Evolutionary conservation across 768 basidiomycete species (phyloP).

Genomic region (Pisolithus marmoratus): DNA sequence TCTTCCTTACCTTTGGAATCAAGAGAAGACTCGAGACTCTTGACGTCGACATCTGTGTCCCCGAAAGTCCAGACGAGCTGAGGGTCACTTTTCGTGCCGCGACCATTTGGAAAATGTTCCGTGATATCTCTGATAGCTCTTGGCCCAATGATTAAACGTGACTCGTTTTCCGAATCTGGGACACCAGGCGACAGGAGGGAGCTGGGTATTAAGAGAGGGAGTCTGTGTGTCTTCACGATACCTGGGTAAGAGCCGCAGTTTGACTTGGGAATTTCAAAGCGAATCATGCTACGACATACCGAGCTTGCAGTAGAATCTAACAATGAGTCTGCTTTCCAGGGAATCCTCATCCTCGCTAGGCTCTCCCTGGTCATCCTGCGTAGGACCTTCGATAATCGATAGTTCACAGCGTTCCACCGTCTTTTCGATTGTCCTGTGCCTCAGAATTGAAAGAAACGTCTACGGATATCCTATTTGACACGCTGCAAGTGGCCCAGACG

Average conservation of each 20-base stretch:
- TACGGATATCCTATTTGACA: conserved; percentile 16
- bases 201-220: conserved; percentile 53
- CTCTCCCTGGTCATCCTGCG: conserved; percentile 17
- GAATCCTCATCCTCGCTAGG: conserved; percentile 42
- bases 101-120: conserved; percentile 71
- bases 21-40: conserved; percentile 59
- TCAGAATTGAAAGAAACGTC: conserved; percentile 71
- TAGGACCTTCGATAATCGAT: conserved; percentile 53
- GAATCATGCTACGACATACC: conserved; percentile 36
- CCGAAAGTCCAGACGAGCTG: conserved; percentile 80
- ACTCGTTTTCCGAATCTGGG: conserved; percentile 54
- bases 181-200: conserved; percentile 61
- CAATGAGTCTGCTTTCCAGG: conserved; percentile 64
- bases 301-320: conserved; percentile 79
- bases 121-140: conserved; percentile 69
- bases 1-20: conserved; percentile 52
- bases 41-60: conserved; percentile 60
- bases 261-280: neutral
- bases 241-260: conserved; percentile 37
- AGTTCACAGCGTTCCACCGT: conserved; percentile 73
- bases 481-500: neutral
- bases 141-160: conserved; percentile 66
- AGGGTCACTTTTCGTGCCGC: conserved; percentile 62
- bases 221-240: conserved; percentile 75
- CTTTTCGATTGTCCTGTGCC: conserved; percentile 70